Percentiles rank a stretch among this genome's conserved stretches.
Conservation (phyloP, 2,329 filamentous ascomycete genomes). For the Whalleya microplaca region DNA sequence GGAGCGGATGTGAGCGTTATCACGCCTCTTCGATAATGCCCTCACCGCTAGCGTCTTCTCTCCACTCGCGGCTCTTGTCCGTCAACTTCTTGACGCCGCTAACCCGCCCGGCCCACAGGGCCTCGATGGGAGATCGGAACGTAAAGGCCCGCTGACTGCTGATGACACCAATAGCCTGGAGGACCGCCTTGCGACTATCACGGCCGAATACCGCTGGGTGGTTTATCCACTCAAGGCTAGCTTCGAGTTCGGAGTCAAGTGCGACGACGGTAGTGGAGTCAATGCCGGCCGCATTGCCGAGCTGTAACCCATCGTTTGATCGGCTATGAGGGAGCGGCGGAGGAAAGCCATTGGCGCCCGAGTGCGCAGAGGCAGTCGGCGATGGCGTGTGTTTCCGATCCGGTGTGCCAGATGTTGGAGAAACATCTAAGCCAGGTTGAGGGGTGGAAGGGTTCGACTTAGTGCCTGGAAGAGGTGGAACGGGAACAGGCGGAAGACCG, state of each 20-base stretch:
- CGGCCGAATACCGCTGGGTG: slow-evolving; percentile 94
- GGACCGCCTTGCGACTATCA: slow-evolving; percentile 91
- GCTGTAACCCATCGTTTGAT: slow-evolving; percentile 60
- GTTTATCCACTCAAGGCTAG: slow-evolving; percentile 94
- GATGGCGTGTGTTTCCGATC: slow-evolving; percentile 61
- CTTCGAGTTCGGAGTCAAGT: slow-evolving; percentile 87
- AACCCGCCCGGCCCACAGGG: slow-evolving; percentile 84
- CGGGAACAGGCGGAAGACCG: slow-evolving; percentile 77
- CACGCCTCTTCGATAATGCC: slow-evolving; percentile 65
- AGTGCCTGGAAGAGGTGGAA: slow-evolving; percentile 35
- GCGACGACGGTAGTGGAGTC: slow-evolving; percentile 81
- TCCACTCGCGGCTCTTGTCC: slow-evolving; percentile 87
- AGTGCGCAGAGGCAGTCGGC: slow-evolving; percentile 53
- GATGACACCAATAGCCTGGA: slow-evolving; percentile 96
- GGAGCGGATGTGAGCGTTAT: slow-evolving; percentile 14
- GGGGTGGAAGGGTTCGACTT: slow-evolving; percentile 54
- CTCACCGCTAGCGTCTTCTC: slow-evolving; percentile 80
- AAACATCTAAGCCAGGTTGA: slow-evolving; percentile 49
- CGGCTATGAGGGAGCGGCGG: slow-evolving; percentile 51
- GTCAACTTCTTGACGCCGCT: slow-evolving; percentile 79
- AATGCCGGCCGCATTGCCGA: slow-evolving; percentile 70
- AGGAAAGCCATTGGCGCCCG: slow-evolving; percentile 45
- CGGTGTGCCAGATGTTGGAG: slow-evolving; percentile 51
- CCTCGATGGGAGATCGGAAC: slow-evolving; percentile 87
- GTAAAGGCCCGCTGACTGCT: slow-evolving; percentile 93